Evolutionary conservation across 768 basidiomycete species (phyloP).

Genomic region (Stropharia rugosoannulata): DNA sequence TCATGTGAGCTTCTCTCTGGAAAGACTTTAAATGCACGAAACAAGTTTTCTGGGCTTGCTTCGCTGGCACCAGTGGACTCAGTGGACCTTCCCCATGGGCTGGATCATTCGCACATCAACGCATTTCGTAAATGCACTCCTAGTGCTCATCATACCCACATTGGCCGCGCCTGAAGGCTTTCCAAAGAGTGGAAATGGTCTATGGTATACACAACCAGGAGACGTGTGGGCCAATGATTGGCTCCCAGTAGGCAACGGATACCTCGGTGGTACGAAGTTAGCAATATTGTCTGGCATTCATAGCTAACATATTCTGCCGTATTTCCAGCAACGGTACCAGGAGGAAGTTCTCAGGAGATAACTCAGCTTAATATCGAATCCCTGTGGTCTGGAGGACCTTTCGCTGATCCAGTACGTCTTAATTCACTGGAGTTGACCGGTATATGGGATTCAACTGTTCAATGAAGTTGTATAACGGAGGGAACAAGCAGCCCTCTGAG

Average conservation of each 20-base stretch:
- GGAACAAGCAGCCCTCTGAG: slow-evolving; percentile 55
- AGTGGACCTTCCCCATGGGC: neutral
- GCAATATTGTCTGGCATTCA: neutral
- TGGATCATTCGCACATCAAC: slow-evolving; percentile 7
- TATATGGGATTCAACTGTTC: no score
- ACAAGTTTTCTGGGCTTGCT: neutral
- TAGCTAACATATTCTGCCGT: neutral
- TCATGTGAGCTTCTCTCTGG: neutral
- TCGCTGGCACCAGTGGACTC: neutral
- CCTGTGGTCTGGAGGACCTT: slow-evolving; percentile 75
- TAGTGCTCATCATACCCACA: slow-evolving; percentile 4
- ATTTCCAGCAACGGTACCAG: slow-evolving; percentile 51
- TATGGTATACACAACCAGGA: slow-evolving; percentile 65
- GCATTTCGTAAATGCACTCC: slow-evolving; percentile 10
- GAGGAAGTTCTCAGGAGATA: slow-evolving; percentile 57
- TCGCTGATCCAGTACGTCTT: slow-evolving; percentile 53
- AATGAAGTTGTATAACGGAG: slow-evolving; percentile 64
- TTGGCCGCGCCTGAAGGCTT: slow-evolving; percentile 37
- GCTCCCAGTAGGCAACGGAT: slow-evolving; percentile 76
- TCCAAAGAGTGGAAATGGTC: slow-evolving; percentile 69
- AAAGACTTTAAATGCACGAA: neutral
- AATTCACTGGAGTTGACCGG: no score
- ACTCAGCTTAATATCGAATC: slow-evolving; percentile 76
- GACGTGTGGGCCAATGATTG: slow-evolving; percentile 56
- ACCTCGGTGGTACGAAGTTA: slow-evolving; percentile 50